Evolutionary conservation across 2,329 filamentous ascomycete species (phyloP), one percentile per base, ranked within the genome.

Genomic region (Rutstroemia sp.): DNA sequence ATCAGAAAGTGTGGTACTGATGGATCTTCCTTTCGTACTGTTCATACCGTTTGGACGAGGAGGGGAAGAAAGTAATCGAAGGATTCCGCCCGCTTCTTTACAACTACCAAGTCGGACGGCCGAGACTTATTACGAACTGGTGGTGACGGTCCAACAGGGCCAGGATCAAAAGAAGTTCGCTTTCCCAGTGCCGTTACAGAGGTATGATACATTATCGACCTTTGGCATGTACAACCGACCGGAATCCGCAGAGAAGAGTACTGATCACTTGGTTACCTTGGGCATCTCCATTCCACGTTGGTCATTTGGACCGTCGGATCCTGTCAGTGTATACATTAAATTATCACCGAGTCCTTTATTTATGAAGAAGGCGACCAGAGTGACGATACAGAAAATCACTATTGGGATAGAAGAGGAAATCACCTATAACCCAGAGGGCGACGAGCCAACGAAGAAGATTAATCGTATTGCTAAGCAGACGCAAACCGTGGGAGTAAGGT

Each of bases 221-320:
- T 99, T 99, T 74, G 94, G 94, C 73, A 97, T 97, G 94, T 99
- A 97, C 77, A 97, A 97, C 73, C 87, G 91, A 54, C 92, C 92
- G 16, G 92, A 96, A 72, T 88, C 87, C 58, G 89, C 90, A 56
- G 87, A 95, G 66, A 83, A 86, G 58, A 89, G 91, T 34, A 84
- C 88, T 51, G 94, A 97, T 74, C 94, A 95, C 71, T 76, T 97
- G 54, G 89, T 97, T 59, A 95, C 90, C 8, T 76, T 97, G 54
- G 90, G 89, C 47, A 95, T 96, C 64, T 95, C 91, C 59, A 77
- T 99, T 63, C 92, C 94, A 23, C 84, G 91, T 60, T 96, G 92
- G 91, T 96, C 92, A 61, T 99, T 97, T 70, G 94, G 94, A 0
- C 94, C 94, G 4, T 80, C 92, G 59, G 94, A 99, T 70, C 92